These are phyloP conservation scores for Bidens hawaiensis DNA, from an alignment of 140 eudicot genomes.

Conservation along the genomic window DNA sequence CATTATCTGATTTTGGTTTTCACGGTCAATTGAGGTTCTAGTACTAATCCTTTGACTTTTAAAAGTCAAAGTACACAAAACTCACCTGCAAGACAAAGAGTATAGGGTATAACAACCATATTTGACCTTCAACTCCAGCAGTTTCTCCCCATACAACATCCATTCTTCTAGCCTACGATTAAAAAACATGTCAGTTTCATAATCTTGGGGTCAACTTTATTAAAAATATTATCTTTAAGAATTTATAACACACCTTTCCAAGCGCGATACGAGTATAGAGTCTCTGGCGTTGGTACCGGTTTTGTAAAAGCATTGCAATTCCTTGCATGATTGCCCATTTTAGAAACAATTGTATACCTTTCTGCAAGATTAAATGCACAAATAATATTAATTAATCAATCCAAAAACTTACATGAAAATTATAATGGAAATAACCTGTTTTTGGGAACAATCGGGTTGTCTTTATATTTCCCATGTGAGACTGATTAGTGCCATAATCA, in stretches of 20 bases:
- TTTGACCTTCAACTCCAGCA: slow-evolving; percentile 87
- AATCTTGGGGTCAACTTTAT: background rate
- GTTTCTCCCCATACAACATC: too few relatives aligned
- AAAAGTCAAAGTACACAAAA: too few relatives aligned
- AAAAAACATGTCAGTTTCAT: background rate
- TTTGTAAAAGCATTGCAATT: slow-evolving; percentile 84
- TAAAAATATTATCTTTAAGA: background rate
- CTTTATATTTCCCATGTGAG: slow-evolving; percentile 89
- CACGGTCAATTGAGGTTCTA: too few relatives aligned
- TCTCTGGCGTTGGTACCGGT: slow-evolving; percentile 82
- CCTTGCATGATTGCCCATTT: slow-evolving; percentile 97
- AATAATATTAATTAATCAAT: background rate
- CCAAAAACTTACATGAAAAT: background rate
- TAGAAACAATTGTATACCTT: slow-evolving; percentile 68
- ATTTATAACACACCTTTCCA: slow-evolving; percentile 54
- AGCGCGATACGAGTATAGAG: slow-evolving; percentile 86
- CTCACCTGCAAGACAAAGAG: slow-evolving; percentile 78
- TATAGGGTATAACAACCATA: slow-evolving; percentile 63
- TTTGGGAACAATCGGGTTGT: slow-evolving; percentile 67
- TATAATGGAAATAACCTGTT: slow-evolving; percentile 48
- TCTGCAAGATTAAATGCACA: slow-evolving; percentile 37
- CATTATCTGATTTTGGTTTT: too few relatives aligned
- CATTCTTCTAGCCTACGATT: slow-evolving; percentile 69
- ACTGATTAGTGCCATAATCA: slow-evolving; percentile 84
- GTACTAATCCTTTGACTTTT: too few relatives aligned